A percentile compares a stretch with the other conserved stretches of the same genome.
Evolutionary conservation across 2,329 filamentous ascomycete genomes (phyloP).

Genomic region (Neurospora sp.): DNA sequence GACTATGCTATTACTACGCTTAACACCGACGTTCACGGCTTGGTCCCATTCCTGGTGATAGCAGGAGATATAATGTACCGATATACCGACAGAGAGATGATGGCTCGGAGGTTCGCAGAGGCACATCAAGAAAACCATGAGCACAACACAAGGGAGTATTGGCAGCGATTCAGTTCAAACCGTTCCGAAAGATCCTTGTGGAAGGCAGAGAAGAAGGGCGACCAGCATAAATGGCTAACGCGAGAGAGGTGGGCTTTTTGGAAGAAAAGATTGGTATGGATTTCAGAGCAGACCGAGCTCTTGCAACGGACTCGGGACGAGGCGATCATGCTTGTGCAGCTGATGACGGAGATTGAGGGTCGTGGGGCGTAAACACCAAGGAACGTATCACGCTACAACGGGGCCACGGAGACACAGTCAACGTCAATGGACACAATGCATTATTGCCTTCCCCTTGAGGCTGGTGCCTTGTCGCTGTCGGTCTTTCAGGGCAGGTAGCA

Average conservation of each 20-base stretch:
- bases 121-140: no score
- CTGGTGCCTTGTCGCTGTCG: background rate
- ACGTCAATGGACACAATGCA: background rate
- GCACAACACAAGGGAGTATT: no score
- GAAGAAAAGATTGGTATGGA: no score
- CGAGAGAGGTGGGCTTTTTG: no score
- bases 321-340: background rate
- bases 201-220: no score
- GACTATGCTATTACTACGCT: no score
- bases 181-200: no score
- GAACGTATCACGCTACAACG: background rate
- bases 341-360: background rate
- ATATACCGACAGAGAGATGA: background rate
- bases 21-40: background rate
- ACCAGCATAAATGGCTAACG: no score
- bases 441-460: background rate
- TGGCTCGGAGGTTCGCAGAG: background rate
- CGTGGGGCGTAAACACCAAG: background rate
- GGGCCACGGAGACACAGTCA: no score
- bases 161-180: no score
- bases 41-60: background rate
- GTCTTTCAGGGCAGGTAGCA: background rate
- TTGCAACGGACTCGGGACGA: background rate
- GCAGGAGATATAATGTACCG: background rate
- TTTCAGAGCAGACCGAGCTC: no score